Evolutionary conservation across 148 eudicot species (phyloP).

Genomic region (Persicaria tinctoria): DNA sequence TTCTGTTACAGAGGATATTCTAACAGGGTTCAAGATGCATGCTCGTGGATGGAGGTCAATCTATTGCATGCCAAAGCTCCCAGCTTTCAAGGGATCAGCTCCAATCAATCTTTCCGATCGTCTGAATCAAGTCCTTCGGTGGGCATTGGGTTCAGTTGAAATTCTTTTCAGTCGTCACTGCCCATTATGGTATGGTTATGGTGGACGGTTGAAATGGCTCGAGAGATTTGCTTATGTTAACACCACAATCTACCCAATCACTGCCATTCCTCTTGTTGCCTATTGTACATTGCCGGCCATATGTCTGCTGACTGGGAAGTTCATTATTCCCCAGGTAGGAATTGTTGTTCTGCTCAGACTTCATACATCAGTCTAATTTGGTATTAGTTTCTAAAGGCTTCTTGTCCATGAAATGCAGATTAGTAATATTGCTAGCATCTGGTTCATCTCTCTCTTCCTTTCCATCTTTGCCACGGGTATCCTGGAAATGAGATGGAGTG

Average conservation of each 20-base stretch:
- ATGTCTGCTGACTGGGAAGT: constrained; percentile 37
- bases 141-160: constrained; percentile 40
- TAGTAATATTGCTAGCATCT: constrained; percentile 42
- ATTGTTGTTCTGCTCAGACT: no score
- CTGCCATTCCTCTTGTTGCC: constrained; percentile 31
- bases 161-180: constrained; percentile 39
- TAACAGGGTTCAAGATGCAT: constrained; percentile 43
- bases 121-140: constrained; percentile 34
- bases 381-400: not conserved
- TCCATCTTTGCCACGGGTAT: constrained; percentile 49
- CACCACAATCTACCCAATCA: constrained; percentile 32
- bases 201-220: constrained; percentile 22
- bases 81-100: constrained; percentile 30
- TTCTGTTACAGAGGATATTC: constrained; percentile 38
- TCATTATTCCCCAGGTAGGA: constrained; percentile 28
- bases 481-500: not conserved
- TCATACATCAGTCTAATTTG: no score
- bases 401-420: constrained; percentile 29
- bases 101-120: constrained; percentile 26
- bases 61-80: constrained; percentile 31
- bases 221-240: constrained; percentile 37
- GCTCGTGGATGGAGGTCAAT: constrained; percentile 39
- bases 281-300: constrained; percentile 35
- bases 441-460: constrained; percentile 39
- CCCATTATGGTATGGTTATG: constrained; percentile 38